Evolutionary conservation across 495 filamentous ascomycete species (phyloP).

Genomic region (Xylaria longipes): DNA sequence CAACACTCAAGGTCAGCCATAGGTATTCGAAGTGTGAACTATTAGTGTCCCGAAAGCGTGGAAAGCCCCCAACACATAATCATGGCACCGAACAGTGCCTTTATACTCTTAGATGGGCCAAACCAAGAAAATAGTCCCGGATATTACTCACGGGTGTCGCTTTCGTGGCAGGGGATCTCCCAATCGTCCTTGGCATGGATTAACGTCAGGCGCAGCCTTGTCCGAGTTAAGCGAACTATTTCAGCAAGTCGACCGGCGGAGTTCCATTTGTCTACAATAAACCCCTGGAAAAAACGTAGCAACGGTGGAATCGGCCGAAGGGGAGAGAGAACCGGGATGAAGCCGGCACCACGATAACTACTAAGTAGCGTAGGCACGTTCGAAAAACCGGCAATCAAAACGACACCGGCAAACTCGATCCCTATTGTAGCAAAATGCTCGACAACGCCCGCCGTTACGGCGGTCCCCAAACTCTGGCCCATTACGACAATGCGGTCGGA

Average conservation of each 20-base stretch:
- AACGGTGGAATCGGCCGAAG: conserved; percentile 58
- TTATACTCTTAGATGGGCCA: neutral
- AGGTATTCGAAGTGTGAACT: neutral
- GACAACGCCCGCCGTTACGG: conserved; percentile 73
- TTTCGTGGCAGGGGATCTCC: conserved; percentile 74
- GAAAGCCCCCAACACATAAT: neutral
- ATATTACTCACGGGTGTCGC: conserved; percentile 46
- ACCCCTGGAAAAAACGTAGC: conserved; percentile 44
- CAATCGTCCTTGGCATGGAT: conserved; percentile 77
- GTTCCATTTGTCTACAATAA: conserved; percentile 61
- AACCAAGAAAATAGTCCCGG: neutral
- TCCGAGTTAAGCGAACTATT: conserved; percentile 54
- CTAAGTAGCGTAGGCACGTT: conserved; percentile 72
- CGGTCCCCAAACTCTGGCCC: conserved; percentile 92
- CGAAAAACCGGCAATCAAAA: conserved; percentile 82
- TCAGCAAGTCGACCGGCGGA: conserved; percentile 53
- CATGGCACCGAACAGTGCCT: neutral
- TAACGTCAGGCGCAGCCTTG: conserved; percentile 68
- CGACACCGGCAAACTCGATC: conserved; percentile 68
- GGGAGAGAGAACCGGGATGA: conserved; percentile 80
- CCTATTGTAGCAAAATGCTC: conserved; percentile 64
- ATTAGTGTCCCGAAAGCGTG: neutral
- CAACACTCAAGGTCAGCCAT: neutral
- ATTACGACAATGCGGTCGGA: conserved; percentile 76
- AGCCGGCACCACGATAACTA: conserved; percentile 68